Evolutionary conservation across 768 basidiomycete genomes (phyloP), one percentile per base, ranked within the genome.

Genomic region (Fibroporia radiculosa): DNA sequence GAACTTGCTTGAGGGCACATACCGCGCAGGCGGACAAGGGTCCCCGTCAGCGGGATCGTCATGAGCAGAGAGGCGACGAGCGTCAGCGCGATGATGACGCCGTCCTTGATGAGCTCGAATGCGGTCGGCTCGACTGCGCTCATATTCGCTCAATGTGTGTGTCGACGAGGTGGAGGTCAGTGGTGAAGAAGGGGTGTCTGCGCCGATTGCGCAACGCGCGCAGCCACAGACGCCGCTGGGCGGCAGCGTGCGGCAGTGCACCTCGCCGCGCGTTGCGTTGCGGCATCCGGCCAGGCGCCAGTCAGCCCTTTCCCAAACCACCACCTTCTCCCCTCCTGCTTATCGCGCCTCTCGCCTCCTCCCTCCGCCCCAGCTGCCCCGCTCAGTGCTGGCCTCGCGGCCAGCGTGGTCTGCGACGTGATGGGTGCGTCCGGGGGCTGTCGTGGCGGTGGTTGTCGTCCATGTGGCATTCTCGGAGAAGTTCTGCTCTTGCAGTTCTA

Each of bases 1-100:
- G 12, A 86, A 62, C 1, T 10, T 6, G 26, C 6, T n/a, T 16
- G 27, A 10, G 11, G 11, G n/a, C 28, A 44, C 43, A 43, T 16
- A 24, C 84, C 85, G 62, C 89, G 73, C 59, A 85, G 80, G 37
- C 87, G 74, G 6, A 90, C 80, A 8, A 89, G 69, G 11, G 81
- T 70, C 3, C 86, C 87, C 6, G 53, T 63, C 23, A 66, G 49
- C 1, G 66, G 66, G 3, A 66, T 60, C 5, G 77, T 72, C 11
- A 87, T 63, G 10, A 80, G 77, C 4, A 86, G 75, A 14, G 77
- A 65, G 22, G 84, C 58, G 27, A 66, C 69, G n/a, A 86, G 61
- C 27, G 75, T 78, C 27, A 82, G 63, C 22, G 19, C 28, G 7
- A 80, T 75, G 4, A 86, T 44, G 4, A 19, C 42, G n/a, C 14